Base-by-base conservation (phyloP, 1,139 yeast genomes). In the Yamadazyma buinensis region DNA sequence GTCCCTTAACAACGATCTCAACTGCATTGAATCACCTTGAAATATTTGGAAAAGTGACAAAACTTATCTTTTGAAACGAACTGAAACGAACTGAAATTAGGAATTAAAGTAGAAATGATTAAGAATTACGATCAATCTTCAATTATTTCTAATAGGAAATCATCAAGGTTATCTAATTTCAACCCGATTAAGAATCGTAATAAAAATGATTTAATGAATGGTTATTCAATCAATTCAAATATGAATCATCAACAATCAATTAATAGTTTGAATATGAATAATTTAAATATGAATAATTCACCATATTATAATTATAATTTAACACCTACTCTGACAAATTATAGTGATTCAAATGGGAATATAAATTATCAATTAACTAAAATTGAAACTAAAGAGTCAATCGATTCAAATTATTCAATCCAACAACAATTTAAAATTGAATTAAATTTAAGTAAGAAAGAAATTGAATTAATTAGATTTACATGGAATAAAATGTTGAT, bases 351-450 rank as follows among this genome's bases (percentile, higher is more conserved):
- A 14, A 19, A 23, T 12, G 7, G 7, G 5, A 17, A 7, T 17
- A 28, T 23, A 9, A 52, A 54, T 29, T 62, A 61, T 36, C 54
- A 72, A 40, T 44, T 77, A 3, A 70, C 68, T 0, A 56, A 50
- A 22, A 62, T 73, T 51, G 77, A 77, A 12, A 59, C 72, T 19
- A 61, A 61, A 34, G 51, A 67, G 4, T 80, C 87, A 72, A 45
- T 57, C 9, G 57, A 52, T 32, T 54, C 59, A 34, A 48, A 53
- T 41, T 47, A 36, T 34, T 44, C 48, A 3, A 23, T 45, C 12
- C 49, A 46, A 25, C 44, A 36, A 29, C 50, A 46, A 27, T 46
- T 44, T 33, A 35, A 31, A 15, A 59, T 67, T 10, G 49, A 50
- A 23, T 52, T 67, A 35, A 50, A 49, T 14, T 50, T 67, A 28